Percentiles rank a stretch among this genome's conserved stretches.
Evolutionary conservation across 1,139 yeast species (phyloP).

Genomic region (Pichia sp.): DNA sequence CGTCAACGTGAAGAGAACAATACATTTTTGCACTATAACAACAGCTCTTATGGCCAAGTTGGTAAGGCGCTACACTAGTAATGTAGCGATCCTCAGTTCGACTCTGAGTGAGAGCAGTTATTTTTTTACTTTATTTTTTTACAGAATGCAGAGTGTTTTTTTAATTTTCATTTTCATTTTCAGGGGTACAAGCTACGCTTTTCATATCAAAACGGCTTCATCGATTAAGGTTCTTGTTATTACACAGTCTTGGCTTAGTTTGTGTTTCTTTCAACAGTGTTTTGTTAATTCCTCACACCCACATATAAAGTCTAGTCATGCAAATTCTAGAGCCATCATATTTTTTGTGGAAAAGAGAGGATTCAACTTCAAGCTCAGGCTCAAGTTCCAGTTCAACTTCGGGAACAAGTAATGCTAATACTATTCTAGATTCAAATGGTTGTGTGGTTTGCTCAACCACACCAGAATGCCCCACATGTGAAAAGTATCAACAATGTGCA

Average conservation of each 20-base stretch:
- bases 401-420: background rate
- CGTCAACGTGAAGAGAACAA: too few relatives aligned
- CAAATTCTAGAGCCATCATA: background rate
- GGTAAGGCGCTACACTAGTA: slow-evolving; percentile 21
- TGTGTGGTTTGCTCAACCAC: slow-evolving; percentile 48
- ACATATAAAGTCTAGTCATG: background rate
- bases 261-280: background rate
- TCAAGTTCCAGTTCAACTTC: background rate
- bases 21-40: too few relatives aligned
- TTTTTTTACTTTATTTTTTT: background rate
- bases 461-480: slow-evolving; percentile 50
- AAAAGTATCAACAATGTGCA: slow-evolving; percentile 44
- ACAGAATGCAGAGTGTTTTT: background rate
- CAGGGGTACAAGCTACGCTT: background rate
- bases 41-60: slow-evolving; percentile 19
- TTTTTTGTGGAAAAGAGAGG: background rate
- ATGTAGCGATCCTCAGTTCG: slow-evolving; percentile 21
- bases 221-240: background rate
- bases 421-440: slow-evolving; percentile 2
- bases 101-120: slow-evolving; percentile 19
- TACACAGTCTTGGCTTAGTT: background rate
- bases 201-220: background rate
- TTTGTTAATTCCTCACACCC: background rate
- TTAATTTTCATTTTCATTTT: background rate
- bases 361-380: background rate